Evolutionary conservation across 768 basidiomycete species (phyloP).

Genomic region (Russula foetens): DNA sequence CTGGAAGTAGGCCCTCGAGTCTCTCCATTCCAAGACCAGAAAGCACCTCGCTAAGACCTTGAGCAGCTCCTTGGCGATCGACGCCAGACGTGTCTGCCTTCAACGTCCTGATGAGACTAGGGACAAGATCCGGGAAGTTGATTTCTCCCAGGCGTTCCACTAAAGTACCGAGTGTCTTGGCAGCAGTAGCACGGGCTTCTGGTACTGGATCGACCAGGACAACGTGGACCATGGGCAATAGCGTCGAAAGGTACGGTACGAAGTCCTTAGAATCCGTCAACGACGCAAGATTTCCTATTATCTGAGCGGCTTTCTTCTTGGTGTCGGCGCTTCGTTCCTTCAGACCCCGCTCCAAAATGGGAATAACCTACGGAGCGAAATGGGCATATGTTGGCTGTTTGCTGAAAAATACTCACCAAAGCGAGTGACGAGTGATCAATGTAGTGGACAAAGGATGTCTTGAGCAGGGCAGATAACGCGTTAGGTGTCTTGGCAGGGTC

Average conservation of each 20-base stretch:
- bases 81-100: conserved; percentile 93
- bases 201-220: conserved; percentile 97
- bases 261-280: conserved; percentile 88
- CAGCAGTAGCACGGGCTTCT: conserved; percentile 94
- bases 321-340: conserved; percentile 88
- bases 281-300: conserved; percentile 94
- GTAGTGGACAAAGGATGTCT: conserved; percentile 96
- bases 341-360: conserved; percentile 89
- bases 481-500: conserved; percentile 87
- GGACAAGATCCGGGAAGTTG: conserved; percentile 93
- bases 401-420: conserved; percentile 44
- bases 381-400: conserved; percentile 2
- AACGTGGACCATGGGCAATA: conserved; percentile 84
- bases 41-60: conserved; percentile 92
- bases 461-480: conserved; percentile 78
- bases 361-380: conserved; percentile 57
- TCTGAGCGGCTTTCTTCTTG: conserved; percentile 93
- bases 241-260: conserved; percentile 82
- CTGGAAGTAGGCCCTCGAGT: conserved; percentile 87
- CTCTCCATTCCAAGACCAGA: conserved; percentile 97
- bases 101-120: conserved; percentile 77
- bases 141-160: conserved; percentile 92
- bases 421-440: conserved; percentile 96
- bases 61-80: conserved; percentile 95
- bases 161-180: conserved; percentile 93